These are phyloP conservation scores for Suillus sp. DNA, from an alignment of 768 basidiomycete species.

Conservation along the genomic window DNA sequence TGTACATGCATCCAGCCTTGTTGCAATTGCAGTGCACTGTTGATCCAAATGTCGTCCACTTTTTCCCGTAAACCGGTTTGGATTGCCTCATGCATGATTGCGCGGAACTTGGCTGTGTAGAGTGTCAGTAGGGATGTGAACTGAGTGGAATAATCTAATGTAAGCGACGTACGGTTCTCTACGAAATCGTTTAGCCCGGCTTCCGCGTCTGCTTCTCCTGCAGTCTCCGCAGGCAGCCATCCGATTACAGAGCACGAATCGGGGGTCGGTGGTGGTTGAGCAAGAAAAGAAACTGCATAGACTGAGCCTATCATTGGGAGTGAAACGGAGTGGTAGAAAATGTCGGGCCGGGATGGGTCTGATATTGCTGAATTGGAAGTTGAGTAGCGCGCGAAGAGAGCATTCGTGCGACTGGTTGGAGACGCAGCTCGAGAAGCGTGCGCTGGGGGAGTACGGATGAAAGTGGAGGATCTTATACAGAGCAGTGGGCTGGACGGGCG, in stretches of 20 bases:
- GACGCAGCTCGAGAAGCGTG: constrained; percentile 12
- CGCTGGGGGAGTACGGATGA: neutral
- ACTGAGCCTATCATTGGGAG: constrained; percentile 49
- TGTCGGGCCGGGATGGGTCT: constrained; percentile 63
- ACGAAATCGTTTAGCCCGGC: constrained; percentile 70
- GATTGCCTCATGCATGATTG: constrained; percentile 62
- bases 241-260: constrained; percentile 62
- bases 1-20: constrained; percentile 91
- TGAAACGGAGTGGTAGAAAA: constrained; percentile 68
- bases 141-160: neutral
- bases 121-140: neutral
- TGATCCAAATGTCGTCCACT: constrained; percentile 65
- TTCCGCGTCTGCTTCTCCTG: constrained; percentile 35
- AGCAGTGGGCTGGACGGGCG: neutral
- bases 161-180: constrained; percentile 60
- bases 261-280: constrained; percentile 42
- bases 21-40: constrained; percentile 63
- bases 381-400: constrained; percentile 14
- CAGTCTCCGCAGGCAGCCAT: constrained; percentile 54
- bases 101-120: constrained; percentile 50
- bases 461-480: neutral
- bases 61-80: constrained; percentile 54
- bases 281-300: constrained; percentile 68
- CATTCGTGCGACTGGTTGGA: neutral
- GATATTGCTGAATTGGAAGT: constrained; percentile 30